Base-by-base conservation (phyloP, 75 land plant genomes). In the Pinus tabuliformis region DNA sequence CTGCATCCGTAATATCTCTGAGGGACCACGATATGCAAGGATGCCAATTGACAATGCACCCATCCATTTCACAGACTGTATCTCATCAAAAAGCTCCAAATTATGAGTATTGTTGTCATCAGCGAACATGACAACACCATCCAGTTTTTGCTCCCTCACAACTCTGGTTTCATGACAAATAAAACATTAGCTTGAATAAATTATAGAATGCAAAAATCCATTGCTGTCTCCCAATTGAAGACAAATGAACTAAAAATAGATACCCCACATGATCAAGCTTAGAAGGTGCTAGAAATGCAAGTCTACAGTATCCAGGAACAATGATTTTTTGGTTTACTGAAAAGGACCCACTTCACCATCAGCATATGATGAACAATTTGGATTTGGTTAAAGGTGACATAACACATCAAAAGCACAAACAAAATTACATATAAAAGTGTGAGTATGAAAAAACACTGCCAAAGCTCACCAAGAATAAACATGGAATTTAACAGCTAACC, bases 91-190 rank as follows among this genome's bases (percentile, higher is more conserved):
- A 64, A 95, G 70, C 68, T 93, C 94, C 77, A 89, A 62, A 74
- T 91, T 93, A 59, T 95, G 89, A 83, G 87, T 83, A 62, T 93
- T 95, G 81, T 96, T 95, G 57, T 95, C 98, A 73, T 95, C 98
- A 11, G 85, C 88, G 79, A 95, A 95, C 80, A 93, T 75, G 68
- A 93, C 89, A 20, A 95, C 83, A 15, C 98, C 98, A 81, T 95
- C 98, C 77, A 95, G 59, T 33, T 81, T 89, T 81, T 80, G 22
- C 36, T 89, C 89, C 65, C 92, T 84, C 75, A 95, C 85, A 57
- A 85, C 77, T 78, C 98, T 95, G 61, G 61, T 36, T 21, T 39
- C 49, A 68, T 20, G 33, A 73, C 11, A n/a, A 42, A 54, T 20
- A 26, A 18, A 56, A 18, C 6, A 54, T 21, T 16, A 54, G 70